These are phyloP conservation scores for Umbelopsis sp. DNA, from an alignment of 371 early-diverging fungal genomes.

Conservation along the genomic window DNA sequence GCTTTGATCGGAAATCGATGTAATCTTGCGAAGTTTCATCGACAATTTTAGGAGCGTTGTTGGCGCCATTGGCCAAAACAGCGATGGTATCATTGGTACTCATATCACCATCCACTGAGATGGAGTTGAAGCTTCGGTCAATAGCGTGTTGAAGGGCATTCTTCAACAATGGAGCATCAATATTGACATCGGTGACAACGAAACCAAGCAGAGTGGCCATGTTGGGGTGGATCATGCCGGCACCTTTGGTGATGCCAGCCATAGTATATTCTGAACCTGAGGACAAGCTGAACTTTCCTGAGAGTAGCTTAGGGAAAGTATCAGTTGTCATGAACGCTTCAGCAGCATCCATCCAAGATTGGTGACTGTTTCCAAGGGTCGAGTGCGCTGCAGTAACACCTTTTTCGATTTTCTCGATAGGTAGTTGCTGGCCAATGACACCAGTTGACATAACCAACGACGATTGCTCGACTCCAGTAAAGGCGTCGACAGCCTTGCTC, in stretches of 20 bases:
- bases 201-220: constrained; percentile 93
- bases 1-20: constrained; percentile 65
- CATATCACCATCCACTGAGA: constrained; percentile 94
- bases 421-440: constrained; percentile 92
- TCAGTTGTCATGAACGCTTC: constrained; percentile 96
- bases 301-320: constrained; percentile 90
- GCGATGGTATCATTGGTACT: constrained; percentile 94
- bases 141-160: constrained; percentile 79
- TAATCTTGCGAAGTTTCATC: constrained; percentile 58
- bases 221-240: constrained; percentile 95
- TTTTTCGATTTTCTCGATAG: constrained; percentile 80
- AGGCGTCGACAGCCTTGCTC: constrained; percentile 58
- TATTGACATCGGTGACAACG: constrained; percentile 83
- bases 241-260: constrained; percentile 95
- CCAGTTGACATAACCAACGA: constrained; percentile 95
- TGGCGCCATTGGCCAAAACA: constrained; percentile 87
- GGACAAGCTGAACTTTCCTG: constrained; percentile 61
- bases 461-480: constrained; percentile 41
- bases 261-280: constrained; percentile 63
- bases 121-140: constrained; percentile 92
- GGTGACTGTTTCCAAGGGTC: constrained; percentile 60
- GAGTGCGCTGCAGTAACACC: constrained; percentile 63
- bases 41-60: constrained; percentile 49
- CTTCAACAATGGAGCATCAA: constrained; percentile 67
- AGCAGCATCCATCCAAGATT: constrained; percentile 81